phyloP scores from a whole-genome alignment of 148 eudicot genomes.

The Vaccinium macrocarpon region DNA sequence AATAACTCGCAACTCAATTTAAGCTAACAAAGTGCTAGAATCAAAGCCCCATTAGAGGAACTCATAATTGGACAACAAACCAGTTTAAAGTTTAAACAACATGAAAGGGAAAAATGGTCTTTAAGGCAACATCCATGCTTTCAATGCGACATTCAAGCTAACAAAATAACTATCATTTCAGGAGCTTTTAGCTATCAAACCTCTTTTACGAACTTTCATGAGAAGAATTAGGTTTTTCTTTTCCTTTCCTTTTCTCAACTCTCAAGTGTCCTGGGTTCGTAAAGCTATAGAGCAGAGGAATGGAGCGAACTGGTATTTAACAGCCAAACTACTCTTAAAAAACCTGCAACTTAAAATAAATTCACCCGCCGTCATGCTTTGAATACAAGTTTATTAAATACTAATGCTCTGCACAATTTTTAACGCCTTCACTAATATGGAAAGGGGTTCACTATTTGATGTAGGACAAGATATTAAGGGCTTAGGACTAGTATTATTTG shows the following conservation, averaged over 20 bases:
- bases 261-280: not conserved
- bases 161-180: not conserved
- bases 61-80: not conserved
- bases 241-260: not conserved
- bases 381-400: not conserved
- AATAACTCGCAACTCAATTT: not conserved
- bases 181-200: not conserved
- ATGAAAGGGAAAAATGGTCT: not conserved
- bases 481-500: too few relatives aligned
- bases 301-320: not conserved
- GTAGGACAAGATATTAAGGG: too few relatives aligned
- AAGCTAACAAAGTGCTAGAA: constrained; percentile 8
- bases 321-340: not conserved
- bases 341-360: not conserved
- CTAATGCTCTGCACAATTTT: not conserved
- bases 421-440: not conserved
- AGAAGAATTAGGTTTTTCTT: not conserved
- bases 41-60: not conserved
- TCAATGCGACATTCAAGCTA: not conserved
- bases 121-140: not conserved
- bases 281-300: not conserved
- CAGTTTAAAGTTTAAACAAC: not conserved
- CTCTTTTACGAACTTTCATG: not conserved
- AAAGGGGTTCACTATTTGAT: not conserved
- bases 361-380: not conserved